Evolutionary conservation across 2,329 filamentous ascomycete species (phyloP), one percentile per base, ranked within the genome.

Genomic region (Hortaea sp.): DNA sequence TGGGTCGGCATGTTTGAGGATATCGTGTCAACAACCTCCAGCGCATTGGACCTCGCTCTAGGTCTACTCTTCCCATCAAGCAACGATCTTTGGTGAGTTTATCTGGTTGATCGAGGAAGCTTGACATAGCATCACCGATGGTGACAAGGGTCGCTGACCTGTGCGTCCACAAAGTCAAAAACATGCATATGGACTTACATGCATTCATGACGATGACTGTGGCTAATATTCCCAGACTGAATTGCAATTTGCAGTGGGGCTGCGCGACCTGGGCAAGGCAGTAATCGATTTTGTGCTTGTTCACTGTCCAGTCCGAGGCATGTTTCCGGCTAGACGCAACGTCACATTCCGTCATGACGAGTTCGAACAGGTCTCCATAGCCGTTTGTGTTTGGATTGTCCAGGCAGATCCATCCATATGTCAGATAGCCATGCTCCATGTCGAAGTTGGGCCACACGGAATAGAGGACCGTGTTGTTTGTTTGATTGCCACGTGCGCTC

Each of bases 121-220:
- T 53, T 1, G 53, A 41, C 29, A 57, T 44, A 7, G 53, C 53
- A 46, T 57, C 54, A 4, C 54, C 54, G 7, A 55, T 42, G n/a
- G 53, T 55, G 10, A 53, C 53, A 11, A 63, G 41, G 4, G 59
- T 48, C 1, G 43, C 32, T 3, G 56, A 47, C 9, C 52, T 52
- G 5, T 57, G 44, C 1, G 37, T 29, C 31, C 45, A 58, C 5
- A 57, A 49, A 6, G 54, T 53, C 45, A 52, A 35, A 29, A 50
- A 44, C 54, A 63, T 59, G 20, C 49, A 28, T 1, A 48, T 20
- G 6, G 49, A 29, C 42, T 64, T 64, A 39, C 59, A 35, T 4
- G 50, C 28, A 30, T 59, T 60, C 39, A 45, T 50, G 2, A 53
- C 37, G 7, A 65, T 55, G 7, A 63, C 56, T 3, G 58, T 46